Percentiles rank a stretch among this genome's conserved stretches.
phyloP scores from a whole-genome alignment of 2,329 filamentous ascomycete genomes.

The Xylaria sp. region DNA sequence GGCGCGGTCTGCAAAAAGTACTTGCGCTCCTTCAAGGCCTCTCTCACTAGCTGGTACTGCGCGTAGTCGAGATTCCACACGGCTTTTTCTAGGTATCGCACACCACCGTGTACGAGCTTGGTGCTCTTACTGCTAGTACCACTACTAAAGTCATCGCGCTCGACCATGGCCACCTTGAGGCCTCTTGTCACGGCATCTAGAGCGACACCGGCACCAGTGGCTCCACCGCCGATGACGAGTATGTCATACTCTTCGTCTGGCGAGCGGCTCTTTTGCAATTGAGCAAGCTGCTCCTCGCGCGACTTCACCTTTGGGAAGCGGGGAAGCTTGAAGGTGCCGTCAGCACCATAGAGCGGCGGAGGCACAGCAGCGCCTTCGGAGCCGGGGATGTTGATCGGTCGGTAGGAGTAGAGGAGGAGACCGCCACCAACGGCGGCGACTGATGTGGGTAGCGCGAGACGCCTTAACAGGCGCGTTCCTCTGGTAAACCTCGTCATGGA shows the following conservation, averaged over 20 bases:
- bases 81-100: slow-evolving; percentile 76
- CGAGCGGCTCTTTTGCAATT: slow-evolving; percentile 56
- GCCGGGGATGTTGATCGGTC: slow-evolving; percentile 74
- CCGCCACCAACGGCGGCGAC: slow-evolving; percentile 50
- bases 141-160: slow-evolving; percentile 75
- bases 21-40: slow-evolving; percentile 75
- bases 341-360: slow-evolving; percentile 71
- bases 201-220: slow-evolving; percentile 73
- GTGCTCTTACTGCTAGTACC: slow-evolving; percentile 79
- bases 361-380: slow-evolving; percentile 71
- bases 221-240: slow-evolving; percentile 72
- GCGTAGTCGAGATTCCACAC: slow-evolving; percentile 77
- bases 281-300: slow-evolving; percentile 67
- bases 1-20: slow-evolving; percentile 78
- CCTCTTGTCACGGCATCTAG: slow-evolving; percentile 74
- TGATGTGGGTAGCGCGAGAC: slow-evolving; percentile 51
- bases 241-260: slow-evolving; percentile 66
- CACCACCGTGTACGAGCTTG: slow-evolving; percentile 78
- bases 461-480: slow-evolving; percentile 46
- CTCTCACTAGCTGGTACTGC: slow-evolving; percentile 73
- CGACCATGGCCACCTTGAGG: slow-evolving; percentile 72
- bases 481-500: slow-evolving; percentile 41
- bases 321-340: slow-evolving; percentile 70
- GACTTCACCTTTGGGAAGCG: slow-evolving; percentile 68
- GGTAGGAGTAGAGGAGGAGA: slow-evolving; percentile 61